Conservation (phyloP, 139 green algal species). For the Limnomonas spitsbergensis region DNA sequence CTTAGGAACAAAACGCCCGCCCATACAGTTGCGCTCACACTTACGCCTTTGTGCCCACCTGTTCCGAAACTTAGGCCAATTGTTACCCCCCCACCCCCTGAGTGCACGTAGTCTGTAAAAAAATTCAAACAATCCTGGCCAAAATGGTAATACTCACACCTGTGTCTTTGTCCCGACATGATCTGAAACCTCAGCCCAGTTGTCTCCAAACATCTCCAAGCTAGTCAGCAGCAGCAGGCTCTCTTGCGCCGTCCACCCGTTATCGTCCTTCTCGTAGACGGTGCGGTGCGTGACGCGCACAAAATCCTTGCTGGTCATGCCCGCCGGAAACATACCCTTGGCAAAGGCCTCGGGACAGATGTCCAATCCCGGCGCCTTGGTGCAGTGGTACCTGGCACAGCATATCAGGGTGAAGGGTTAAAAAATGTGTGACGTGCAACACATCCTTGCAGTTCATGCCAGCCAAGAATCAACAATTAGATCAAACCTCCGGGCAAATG, state of each 20-base stretch:
- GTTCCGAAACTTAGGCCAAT: not conserved
- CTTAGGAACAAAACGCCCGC: too few relatives aligned
- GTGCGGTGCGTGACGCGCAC: constrained; percentile 56
- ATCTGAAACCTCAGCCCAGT: constrained; percentile 82
- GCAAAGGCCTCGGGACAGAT: constrained; percentile 69
- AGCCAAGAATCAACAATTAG: too few relatives aligned
- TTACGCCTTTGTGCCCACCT: not conserved
- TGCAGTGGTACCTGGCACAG: constrained; percentile 79
- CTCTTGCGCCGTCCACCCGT: constrained; percentile 49
- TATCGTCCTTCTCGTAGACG: not conserved
- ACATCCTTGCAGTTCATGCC: too few relatives aligned
- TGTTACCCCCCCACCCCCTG: too few relatives aligned
- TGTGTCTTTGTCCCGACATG: constrained; percentile 59
- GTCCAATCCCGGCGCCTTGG: constrained; percentile 65
- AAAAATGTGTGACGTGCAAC: not conserved
- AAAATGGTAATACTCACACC: not conserved
- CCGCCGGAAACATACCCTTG: constrained; percentile 76
- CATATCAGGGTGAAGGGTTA: not conserved
- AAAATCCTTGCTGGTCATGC: constrained; percentile 78
- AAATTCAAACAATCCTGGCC: not conserved
- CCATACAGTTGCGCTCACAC: not conserved
- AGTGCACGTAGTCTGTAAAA: too few relatives aligned
- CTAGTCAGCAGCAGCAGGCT: constrained; percentile 67
- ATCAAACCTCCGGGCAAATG: too few relatives aligned
- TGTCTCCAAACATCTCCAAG: constrained; percentile 82